A percentile compares a stretch with the other conserved stretches of the same genome.
phyloP scores from a whole-genome alignment of 1,139 yeast genomes.

The Kazachstania sp. region DNA sequence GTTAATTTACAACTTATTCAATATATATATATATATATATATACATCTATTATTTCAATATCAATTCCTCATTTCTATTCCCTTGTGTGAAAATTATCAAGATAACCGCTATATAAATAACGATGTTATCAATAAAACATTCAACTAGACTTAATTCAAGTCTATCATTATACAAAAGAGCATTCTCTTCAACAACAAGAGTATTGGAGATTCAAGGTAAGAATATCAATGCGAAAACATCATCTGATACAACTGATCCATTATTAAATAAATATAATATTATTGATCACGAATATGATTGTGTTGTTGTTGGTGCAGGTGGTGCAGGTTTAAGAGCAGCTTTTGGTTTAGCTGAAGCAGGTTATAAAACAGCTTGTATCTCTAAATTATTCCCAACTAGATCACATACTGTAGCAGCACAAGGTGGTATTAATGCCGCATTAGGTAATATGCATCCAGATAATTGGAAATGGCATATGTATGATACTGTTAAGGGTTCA shows the following conservation, averaged over 20 bases:
- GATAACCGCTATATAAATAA: no score
- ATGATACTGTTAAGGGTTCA: constrained; percentile 98
- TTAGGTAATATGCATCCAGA: constrained; percentile 93
- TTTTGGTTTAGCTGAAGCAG: constrained; percentile 93
- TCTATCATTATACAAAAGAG: constrained; percentile 2
- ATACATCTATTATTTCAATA: no score
- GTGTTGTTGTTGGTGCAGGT: constrained; percentile 97
- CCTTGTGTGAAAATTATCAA: no score
- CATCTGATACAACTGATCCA: constrained; percentile 1
- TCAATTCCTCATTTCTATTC: no score
- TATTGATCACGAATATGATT: constrained; percentile 95
- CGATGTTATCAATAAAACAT: constrained; percentile 4
- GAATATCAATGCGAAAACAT: constrained; percentile 4
- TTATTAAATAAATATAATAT: constrained; percentile 49
- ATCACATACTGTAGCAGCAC: constrained; percentile 98
- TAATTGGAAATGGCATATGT: constrained; percentile 99
- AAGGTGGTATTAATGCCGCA: constrained; percentile 99
- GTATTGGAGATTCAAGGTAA: constrained; percentile 3
- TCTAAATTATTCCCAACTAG: constrained; percentile 96
- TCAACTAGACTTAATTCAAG: not conserved
- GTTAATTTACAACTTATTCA: no score
- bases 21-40: no score
- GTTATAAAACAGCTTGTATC: constrained; percentile 95
- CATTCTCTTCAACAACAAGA: constrained; percentile 1
- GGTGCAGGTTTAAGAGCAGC: constrained; percentile 99